Percentiles rank a stretch among this genome's conserved stretches.
These are phyloP conservation scores for Tetrahymena thermophila DNA, from an alignment of 73 alveolate genomes.

Conservation along the genomic window DNA sequence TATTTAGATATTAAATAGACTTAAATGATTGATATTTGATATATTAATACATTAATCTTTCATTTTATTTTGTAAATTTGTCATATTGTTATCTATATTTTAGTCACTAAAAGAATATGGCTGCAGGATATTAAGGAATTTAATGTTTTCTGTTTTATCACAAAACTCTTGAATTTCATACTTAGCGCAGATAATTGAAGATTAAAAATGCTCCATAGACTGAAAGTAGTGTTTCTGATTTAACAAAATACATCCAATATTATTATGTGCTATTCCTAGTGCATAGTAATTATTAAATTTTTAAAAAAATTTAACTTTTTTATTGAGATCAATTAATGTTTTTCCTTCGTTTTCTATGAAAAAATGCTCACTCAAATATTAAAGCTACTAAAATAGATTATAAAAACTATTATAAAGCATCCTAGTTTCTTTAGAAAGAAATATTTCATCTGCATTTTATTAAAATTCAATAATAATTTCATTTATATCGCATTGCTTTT, in stretches of 20 bases:
- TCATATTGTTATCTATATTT: too few species aligned
- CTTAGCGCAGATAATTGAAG: not conserved
- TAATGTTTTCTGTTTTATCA: not conserved
- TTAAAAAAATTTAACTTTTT: not conserved
- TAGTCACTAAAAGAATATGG: too few species aligned
- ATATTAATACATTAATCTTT: too few species aligned
- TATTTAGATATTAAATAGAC: too few species aligned
- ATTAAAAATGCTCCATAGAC: not conserved
- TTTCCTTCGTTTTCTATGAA: not conserved
- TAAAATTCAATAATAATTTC: not conserved
- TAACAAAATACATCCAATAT: not conserved
- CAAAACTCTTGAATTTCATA: not conserved
- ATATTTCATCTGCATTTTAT: not conserved
- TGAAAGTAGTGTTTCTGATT: not conserved
- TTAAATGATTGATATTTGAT: too few species aligned
- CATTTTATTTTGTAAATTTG: too few species aligned
- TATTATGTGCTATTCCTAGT: not conserved
- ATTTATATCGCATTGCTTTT: not conserved
- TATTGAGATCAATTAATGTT: not conserved
- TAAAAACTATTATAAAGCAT: not conserved
- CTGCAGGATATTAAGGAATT: too few species aligned
- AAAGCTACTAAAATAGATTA: too few species aligned
- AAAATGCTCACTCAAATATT: not conserved
- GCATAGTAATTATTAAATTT: not conserved
- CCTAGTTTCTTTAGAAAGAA: not conserved